phyloP scores from a whole-genome alignment of 2,329 filamentous ascomycete species.

The Stagonosporopsis tanaceti region DNA sequence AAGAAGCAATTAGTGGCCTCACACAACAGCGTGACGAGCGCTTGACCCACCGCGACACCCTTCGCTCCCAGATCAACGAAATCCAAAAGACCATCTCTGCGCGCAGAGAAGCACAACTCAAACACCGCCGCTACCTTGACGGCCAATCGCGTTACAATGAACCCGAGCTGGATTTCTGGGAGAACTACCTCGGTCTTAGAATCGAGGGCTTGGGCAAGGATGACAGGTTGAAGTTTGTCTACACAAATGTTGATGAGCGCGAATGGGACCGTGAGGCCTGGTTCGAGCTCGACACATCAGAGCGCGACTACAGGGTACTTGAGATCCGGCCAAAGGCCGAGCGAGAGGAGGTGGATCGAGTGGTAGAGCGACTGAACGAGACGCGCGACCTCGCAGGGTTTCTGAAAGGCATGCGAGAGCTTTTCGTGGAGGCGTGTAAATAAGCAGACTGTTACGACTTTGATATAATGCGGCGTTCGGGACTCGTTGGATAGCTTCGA shows the following conservation, averaged over 20 bases:
- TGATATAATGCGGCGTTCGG: constrained; percentile 18
- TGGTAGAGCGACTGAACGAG: constrained; percentile 84
- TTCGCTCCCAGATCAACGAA: constrained; percentile 66
- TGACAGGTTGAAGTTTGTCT: constrained; percentile 89
- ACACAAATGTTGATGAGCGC: constrained; percentile 83
- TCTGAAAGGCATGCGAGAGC: constrained; percentile 81
- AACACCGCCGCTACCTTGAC: constrained; percentile 77
- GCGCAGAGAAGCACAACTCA: constrained; percentile 73
- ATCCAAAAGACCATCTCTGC: constrained; percentile 75
- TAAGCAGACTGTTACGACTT: constrained; percentile 17
- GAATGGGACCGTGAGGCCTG: constrained; percentile 90
- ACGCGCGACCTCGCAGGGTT: constrained; percentile 74
- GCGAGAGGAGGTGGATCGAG: constrained; percentile 76
- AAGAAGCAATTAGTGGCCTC: constrained; percentile 65
- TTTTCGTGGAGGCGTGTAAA: constrained; percentile 70
- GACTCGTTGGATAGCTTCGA: constrained; percentile 12
- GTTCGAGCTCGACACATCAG: constrained; percentile 87
- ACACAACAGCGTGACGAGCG: constrained; percentile 64
- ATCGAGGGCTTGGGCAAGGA: constrained; percentile 89
- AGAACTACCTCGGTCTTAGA: constrained; percentile 83
- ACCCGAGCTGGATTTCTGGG: constrained; percentile 96
- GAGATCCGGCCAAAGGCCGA: constrained; percentile 85
- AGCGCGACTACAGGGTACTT: constrained; percentile 83
- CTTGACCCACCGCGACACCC: constrained; percentile 61
- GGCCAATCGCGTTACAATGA: constrained; percentile 87